Conservation (phyloP, 371 early-diverging fungal genomes). For the Apophysomyces trapeziformis region DNA sequence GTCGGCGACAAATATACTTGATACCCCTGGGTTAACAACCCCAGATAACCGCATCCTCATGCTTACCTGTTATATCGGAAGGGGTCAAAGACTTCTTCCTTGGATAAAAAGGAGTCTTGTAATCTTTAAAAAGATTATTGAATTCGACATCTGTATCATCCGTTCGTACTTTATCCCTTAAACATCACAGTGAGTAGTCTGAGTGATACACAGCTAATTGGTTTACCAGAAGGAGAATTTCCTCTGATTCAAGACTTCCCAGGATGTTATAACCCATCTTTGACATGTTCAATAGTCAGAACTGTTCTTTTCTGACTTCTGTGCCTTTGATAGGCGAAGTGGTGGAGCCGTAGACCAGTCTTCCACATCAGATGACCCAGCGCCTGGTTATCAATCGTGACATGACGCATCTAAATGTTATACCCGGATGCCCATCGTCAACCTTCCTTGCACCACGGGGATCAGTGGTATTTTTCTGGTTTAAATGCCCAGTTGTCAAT, state of each 20-base stretch:
- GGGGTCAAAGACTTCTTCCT: not conserved
- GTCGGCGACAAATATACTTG: conserved; percentile 3
- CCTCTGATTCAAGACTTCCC: not conserved
- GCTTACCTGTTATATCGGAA: not conserved
- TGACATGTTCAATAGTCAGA: not conserved
- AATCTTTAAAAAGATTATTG: not conserved
- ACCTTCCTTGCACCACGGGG: too few relatives aligned
- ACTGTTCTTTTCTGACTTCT: not conserved
- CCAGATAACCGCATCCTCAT: not conserved
- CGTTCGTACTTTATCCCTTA: not conserved
- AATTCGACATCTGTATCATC: not conserved
- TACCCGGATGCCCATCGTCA: too few relatives aligned
- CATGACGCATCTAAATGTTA: too few relatives aligned
- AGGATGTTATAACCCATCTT: not conserved
- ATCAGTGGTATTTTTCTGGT: too few relatives aligned
- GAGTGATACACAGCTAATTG: not conserved
- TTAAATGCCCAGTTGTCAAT: too few relatives aligned
- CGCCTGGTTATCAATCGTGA: too few relatives aligned
- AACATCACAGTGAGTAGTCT: not conserved
- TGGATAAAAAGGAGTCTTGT: conserved; percentile 1
- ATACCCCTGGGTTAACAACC: conserved; percentile 13
- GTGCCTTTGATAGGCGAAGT: not conserved
- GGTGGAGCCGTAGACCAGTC: not conserved
- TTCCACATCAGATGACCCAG: not conserved
- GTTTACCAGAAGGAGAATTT: not conserved